Evolutionary conservation across 176 grass and related monocot species (phyloP).

Genomic region (maize (Zea mays)): DNA sequence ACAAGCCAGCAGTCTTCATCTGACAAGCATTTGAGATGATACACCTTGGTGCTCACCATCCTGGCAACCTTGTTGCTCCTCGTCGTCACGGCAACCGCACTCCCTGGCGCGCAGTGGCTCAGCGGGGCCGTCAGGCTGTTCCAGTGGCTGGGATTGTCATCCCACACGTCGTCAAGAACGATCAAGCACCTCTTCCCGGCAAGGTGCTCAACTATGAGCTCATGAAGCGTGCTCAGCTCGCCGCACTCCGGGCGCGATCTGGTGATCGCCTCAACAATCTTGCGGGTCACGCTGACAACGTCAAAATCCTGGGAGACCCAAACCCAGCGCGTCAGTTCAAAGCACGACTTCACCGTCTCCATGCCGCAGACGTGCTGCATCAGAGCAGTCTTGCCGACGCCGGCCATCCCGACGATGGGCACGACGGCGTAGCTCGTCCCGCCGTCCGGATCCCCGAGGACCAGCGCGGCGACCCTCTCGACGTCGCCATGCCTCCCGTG

Average conservation of each 20-base stretch:
- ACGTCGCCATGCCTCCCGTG: slow-evolving; percentile 33
- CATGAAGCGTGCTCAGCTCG: slow-evolving; percentile 39
- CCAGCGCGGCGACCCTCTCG: slow-evolving; percentile 31
- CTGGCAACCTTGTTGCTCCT: slow-evolving; percentile 39
- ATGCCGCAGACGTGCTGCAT: slow-evolving; percentile 38
- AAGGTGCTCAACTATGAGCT: slow-evolving; percentile 23
- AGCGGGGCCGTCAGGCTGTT: slow-evolving; percentile 26
- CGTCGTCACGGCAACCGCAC: slow-evolving; percentile 43
- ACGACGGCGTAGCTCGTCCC: slow-evolving; percentile 12
- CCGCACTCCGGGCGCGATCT: background rate
- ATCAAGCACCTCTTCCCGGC: slow-evolving; percentile 48
- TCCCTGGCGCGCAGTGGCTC: slow-evolving; percentile 26
- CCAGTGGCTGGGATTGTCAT: slow-evolving; percentile 40
- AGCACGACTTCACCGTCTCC: background rate
- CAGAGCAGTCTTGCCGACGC: slow-evolving; percentile 51
- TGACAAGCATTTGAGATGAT: slow-evolving; percentile 39
- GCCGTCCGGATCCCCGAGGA: background rate
- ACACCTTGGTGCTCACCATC: slow-evolving; percentile 25
- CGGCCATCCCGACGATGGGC: slow-evolving; percentile 47
- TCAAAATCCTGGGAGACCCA: slow-evolving; percentile 37
- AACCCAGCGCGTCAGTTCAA: slow-evolving; percentile 38
- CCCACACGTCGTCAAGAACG: slow-evolving; percentile 59
- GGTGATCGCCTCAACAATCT: slow-evolving; percentile 16
- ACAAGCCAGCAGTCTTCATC: slow-evolving; percentile 36
- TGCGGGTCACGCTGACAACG: background rate